Conservation (phyloP, 371 early-diverging fungal species). For the Mortierella sp. region DNA sequence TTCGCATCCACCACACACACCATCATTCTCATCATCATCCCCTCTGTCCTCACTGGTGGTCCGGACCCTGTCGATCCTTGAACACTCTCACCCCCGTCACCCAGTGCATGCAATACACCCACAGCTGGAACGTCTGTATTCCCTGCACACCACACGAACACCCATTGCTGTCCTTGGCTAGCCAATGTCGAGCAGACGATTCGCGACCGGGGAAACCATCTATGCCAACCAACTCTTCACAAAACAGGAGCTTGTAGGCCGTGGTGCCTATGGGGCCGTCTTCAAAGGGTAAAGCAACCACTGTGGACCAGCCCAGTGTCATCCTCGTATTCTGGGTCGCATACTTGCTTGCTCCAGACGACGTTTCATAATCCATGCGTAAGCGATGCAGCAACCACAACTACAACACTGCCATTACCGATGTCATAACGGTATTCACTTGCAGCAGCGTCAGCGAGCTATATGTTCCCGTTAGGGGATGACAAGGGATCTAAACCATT, state of each 20-base stretch:
- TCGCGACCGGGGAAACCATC: conserved; percentile 53
- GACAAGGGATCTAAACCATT: too few species aligned
- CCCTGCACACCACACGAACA: neutral
- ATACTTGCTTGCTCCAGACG: neutral
- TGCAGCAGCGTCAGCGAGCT: too few species aligned
- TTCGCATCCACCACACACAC: neutral
- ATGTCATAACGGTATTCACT: too few species aligned
- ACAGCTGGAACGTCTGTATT: neutral
- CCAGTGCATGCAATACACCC: conserved; percentile 10
- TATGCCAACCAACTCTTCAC: conserved; percentile 56
- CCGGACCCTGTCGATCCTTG: conserved; percentile 3
- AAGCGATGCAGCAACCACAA: neutral
- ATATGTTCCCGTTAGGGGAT: too few species aligned
- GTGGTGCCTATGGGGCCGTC: conserved; percentile 75
- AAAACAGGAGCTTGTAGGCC: conserved; percentile 67
- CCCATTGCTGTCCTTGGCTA: conserved; percentile 7
- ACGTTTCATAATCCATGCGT: conserved; percentile 3
- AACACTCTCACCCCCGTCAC: neutral
- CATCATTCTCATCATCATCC: neutral
- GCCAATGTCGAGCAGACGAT: conserved; percentile 49
- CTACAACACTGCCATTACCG: neutral
- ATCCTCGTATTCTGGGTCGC: neutral
- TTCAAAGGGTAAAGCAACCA: conserved; percentile 62
- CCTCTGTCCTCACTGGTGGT: neutral
- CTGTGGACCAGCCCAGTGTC: neutral